Conservation (phyloP, 768 basidiomycete genomes). For the Chalciporus pseudorubinellus region DNA sequence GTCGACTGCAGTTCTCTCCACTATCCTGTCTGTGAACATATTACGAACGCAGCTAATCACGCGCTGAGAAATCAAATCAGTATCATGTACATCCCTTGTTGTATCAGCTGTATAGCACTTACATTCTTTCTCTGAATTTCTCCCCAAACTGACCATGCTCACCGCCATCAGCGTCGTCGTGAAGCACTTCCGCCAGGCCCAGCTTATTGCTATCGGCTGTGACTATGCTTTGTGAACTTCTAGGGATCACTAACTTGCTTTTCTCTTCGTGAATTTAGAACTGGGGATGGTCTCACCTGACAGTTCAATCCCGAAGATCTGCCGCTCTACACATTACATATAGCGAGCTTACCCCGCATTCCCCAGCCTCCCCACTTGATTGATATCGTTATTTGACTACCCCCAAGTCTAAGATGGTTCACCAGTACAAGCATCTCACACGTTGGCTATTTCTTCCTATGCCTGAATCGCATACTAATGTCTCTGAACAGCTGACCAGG, state of each 20-base stretch:
- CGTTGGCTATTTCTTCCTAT: conserved; percentile 23
- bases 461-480: not conserved
- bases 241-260: not conserved
- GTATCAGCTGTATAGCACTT: conserved; percentile 3
- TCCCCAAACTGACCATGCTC: not conserved
- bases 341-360: not conserved
- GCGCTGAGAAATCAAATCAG: not conserved
- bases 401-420: not conserved
- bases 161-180: not conserved
- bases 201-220: not conserved
- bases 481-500: conserved; percentile 40
- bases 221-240: not conserved
- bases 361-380: not conserved
- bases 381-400: not conserved
- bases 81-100: conserved; percentile 1
- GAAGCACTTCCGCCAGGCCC: not conserved
- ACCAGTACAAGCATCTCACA: conserved; percentile 27
- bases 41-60: not conserved
- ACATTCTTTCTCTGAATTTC: not conserved
- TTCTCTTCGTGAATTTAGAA: not conserved
- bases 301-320: not conserved
- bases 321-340: not conserved
- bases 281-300: conserved; percentile 1
- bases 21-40: not conserved
- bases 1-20: not conserved